Conservation (phyloP, 2,329 filamentous ascomycete species). For the Botrytis paeoniae region DNA sequence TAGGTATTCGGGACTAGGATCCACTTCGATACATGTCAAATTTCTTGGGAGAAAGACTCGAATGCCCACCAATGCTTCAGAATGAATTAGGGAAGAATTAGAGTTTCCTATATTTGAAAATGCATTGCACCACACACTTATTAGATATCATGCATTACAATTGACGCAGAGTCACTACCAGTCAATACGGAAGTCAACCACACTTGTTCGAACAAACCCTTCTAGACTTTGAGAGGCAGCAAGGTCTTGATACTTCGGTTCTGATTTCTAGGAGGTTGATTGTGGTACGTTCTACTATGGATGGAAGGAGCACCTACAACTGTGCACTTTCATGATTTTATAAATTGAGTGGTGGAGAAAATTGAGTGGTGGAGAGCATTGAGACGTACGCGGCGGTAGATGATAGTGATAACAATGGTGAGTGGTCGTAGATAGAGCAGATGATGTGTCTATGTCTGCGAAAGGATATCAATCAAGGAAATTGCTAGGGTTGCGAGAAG, state of each 20-base stretch:
- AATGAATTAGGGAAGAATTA: too few relatives aligned
- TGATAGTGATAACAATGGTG: not conserved
- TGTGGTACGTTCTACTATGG: too few relatives aligned
- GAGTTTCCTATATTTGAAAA: too few relatives aligned
- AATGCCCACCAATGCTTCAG: not conserved
- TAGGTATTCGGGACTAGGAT: not conserved
- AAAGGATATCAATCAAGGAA: not conserved
- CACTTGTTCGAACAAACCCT: not conserved
- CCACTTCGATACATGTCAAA: not conserved
- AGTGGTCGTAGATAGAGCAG: too few relatives aligned
- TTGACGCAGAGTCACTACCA: not conserved
- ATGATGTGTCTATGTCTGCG: too few relatives aligned
- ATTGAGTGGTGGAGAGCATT: too few relatives aligned
- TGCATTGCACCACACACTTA: not conserved
- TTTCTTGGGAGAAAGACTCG: not conserved
- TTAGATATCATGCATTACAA: not conserved
- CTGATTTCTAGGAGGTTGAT: not conserved
- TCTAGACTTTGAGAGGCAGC: not conserved
- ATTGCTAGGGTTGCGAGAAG: rapidly evolving
- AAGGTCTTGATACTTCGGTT: not conserved
- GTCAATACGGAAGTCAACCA: not conserved
- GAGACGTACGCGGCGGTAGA: too few relatives aligned
- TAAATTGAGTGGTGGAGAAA: too few relatives aligned
- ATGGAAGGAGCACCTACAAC: not conserved
- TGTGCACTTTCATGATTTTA: too few relatives aligned